These are phyloP conservation scores for Ogataea corticis DNA, from an alignment of 805 yeast genomes.

Conservation along the genomic window DNA sequence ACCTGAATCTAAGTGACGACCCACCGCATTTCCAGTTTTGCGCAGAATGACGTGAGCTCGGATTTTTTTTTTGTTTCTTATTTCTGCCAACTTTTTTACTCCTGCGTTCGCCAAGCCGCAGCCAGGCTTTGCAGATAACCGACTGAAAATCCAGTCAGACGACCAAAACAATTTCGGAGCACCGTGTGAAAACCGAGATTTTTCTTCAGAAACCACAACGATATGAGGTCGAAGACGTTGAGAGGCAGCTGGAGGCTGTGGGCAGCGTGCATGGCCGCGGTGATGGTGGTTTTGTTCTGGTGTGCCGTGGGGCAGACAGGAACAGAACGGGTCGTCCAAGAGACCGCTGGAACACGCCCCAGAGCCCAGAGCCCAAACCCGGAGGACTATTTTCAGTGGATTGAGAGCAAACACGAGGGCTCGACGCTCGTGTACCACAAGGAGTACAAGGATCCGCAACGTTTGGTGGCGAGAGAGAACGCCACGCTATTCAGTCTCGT, in stretches of 20 bases:
- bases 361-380: not conserved
- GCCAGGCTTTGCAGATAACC: too few relatives aligned
- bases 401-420: slow-evolving; percentile 1
- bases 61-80: too few relatives aligned
- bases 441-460: slow-evolving; percentile 1
- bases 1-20: too few relatives aligned
- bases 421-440: slow-evolving; percentile 4
- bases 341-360: not conserved
- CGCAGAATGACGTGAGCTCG: too few relatives aligned
- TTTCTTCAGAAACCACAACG: too few relatives aligned
- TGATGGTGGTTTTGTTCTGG: not conserved
- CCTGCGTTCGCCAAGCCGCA: too few relatives aligned
- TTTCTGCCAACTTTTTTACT: too few relatives aligned
- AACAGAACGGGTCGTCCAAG: not conserved
- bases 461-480: slow-evolving; percentile 37
- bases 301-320: not conserved
- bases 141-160: too few relatives aligned
- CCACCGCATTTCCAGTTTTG: too few relatives aligned
- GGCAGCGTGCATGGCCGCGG: not conserved
- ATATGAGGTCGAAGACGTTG: not conserved
- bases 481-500: slow-evolving; percentile 71
- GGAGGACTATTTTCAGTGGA: slow-evolving; percentile 2
- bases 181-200: too few relatives aligned
- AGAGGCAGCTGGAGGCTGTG: not conserved
- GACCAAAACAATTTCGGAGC: too few relatives aligned